These are phyloP conservation scores for Metschnikowia sp. DNA, from an alignment of 805 yeast genomes.

Conservation along the genomic window DNA sequence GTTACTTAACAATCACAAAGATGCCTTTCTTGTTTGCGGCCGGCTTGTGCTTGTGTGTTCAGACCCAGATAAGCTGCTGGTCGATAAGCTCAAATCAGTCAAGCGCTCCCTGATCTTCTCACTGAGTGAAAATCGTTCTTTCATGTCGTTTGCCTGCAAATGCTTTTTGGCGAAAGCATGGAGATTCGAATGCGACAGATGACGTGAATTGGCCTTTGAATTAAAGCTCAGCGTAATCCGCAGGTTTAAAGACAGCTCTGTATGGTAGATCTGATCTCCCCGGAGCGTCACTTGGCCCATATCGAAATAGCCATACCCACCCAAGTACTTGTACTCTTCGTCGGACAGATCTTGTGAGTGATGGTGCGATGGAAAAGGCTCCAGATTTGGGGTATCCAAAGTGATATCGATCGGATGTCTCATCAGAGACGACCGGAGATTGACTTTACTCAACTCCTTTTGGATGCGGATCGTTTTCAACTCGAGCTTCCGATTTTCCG, in stretches of 20 bases:
- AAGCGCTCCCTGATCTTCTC: conserved; percentile 37
- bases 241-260: conserved; percentile 28
- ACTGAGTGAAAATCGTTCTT: conserved; percentile 30
- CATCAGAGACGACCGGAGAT: conserved; percentile 16
- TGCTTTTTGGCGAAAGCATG: conserved; percentile 5
- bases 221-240: conserved; percentile 18
- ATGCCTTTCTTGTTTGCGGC: neutral
- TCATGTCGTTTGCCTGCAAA: conserved; percentile 19
- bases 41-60: neutral
- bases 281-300: conserved; percentile 62
- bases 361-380: neutral
- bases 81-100: conserved; percentile 3
- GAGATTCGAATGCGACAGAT: conserved; percentile 31
- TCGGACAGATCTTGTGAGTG: conserved; percentile 1
- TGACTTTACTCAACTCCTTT: conserved; percentile 30
- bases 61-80: neutral
- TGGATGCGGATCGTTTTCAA: conserved; percentile 33
- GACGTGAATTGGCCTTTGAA: conserved; percentile 19
- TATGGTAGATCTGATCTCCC: conserved; percentile 33
- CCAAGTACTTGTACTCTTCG: conserved; percentile 44
- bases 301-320: conserved; percentile 88
- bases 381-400: neutral
- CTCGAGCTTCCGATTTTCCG: conserved; percentile 31
- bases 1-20: neutral
- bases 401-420: conserved; percentile 23